phyloP scores from a whole-genome alignment of 257 asterid species.

The Parsonsia alboflavescens region DNA sequence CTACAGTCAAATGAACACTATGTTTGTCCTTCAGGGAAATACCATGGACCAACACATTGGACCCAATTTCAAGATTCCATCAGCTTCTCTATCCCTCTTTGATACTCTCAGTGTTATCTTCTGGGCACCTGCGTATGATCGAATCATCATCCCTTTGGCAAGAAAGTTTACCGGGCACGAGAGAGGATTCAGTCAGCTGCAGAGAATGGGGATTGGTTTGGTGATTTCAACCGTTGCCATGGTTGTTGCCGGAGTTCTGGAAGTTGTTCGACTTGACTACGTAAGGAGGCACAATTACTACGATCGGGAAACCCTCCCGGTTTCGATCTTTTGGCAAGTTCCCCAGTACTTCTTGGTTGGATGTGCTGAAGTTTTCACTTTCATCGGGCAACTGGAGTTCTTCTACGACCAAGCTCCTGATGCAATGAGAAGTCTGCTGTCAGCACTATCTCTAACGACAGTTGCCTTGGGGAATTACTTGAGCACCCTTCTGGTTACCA shows the following conservation, averaged over 20 bases:
- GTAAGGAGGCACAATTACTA: constrained; percentile 45
- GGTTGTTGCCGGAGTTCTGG: constrained; percentile 57
- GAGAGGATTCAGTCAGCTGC: constrained; percentile 77
- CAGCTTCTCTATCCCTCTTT: constrained; percentile 73
- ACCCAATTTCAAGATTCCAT: constrained; percentile 64
- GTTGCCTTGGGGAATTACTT: constrained; percentile 63
- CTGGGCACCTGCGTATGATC: constrained; percentile 66
- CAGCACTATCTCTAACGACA: constrained; percentile 68
- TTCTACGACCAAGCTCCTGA: constrained; percentile 92
- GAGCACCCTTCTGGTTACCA: constrained; percentile 51
- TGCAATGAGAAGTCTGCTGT: constrained; percentile 74
- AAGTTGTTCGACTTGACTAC: constrained; percentile 49
- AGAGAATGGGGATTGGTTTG: constrained; percentile 64
- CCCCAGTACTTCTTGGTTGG: constrained; percentile 82
- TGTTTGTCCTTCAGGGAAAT: constrained; percentile 84
- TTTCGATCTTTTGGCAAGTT: constrained; percentile 85
- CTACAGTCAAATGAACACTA: constrained; percentile 80
- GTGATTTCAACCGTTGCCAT: constrained; percentile 54
- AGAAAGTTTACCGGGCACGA: constrained; percentile 53
- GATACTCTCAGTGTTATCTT: constrained; percentile 75
- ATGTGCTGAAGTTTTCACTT: constrained; percentile 77
- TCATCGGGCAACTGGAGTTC: constrained; percentile 74
- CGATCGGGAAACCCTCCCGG: constrained; percentile 46
- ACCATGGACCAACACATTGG: constrained; percentile 70
- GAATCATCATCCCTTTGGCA: constrained; percentile 37